Evolutionary conservation across 208 protist species (phyloP), one percentile per base, ranked within the genome.

Genomic region (Balamuthia mandrillaris): DNA sequence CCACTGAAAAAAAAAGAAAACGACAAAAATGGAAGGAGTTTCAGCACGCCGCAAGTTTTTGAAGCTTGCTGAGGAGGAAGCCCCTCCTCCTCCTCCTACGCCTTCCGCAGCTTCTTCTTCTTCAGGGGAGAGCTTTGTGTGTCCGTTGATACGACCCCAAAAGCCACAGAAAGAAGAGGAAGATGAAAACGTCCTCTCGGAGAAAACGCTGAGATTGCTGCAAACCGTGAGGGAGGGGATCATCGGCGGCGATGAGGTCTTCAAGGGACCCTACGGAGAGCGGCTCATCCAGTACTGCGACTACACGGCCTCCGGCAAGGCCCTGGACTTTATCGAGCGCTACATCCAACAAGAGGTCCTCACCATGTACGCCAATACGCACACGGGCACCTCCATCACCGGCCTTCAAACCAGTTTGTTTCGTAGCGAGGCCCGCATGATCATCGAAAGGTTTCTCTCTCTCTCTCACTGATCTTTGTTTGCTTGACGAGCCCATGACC

Each of bases 281-380:
- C 79, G 87, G n/a, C 54, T 5, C 9, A 18, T 93, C 33, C n/a
- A 87, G n/a, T 94, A 94, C 45, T 61, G 77, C 0, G 92, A 94
- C 83, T 92, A 74, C 47, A 91, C 88, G 9, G 92, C 92, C 7
- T 92, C 88, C 1, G 92, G 92, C n/a, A 41, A 87, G n/a, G 14
- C 85, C 12, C 77, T 94, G 18, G 1, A 16, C 29, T 51, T 49
- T 39, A 89, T 94, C 27, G 92, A 94, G 52, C 29, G 85, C 1
- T 92, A 91, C 41, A 21, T 94, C 31, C 42, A 27, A 7, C 21
- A 92, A 16, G 44, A 87, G 21, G 87, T 94, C 0, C 18, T 95
- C 60, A 90, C 94, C 12, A 21, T 88, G 12, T 95, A 95, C 85
- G 94, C 77, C 37, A 95, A 95, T 68, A 94, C 94, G 27, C 94